These are phyloP conservation scores for Rhytidhysteron rufulum DNA, from an alignment of 2,329 filamentous ascomycete genomes.

Conservation along the genomic window DNA sequence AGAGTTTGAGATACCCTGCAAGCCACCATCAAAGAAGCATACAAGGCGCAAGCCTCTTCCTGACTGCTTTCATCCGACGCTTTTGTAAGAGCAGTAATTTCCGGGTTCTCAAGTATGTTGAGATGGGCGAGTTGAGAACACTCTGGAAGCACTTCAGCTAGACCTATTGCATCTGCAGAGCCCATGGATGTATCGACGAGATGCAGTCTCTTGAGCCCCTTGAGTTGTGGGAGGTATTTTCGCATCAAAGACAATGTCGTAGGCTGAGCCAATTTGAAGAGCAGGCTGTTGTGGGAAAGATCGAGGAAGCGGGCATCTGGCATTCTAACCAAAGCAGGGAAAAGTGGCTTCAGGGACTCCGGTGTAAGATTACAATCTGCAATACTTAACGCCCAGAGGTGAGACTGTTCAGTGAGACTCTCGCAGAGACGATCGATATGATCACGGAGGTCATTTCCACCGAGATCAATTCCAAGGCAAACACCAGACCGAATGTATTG, in stretches of 20 bases:
- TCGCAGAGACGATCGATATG: slow-evolving; percentile 47
- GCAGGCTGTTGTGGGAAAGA: slow-evolving; percentile 78
- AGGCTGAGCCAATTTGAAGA: slow-evolving; percentile 67
- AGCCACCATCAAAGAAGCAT: slow-evolving; percentile 85
- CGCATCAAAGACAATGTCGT: slow-evolving; percentile 71
- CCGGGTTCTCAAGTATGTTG: slow-evolving; percentile 77
- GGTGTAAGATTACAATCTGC: slow-evolving; percentile 80
- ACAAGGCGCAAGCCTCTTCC: slow-evolving; percentile 91
- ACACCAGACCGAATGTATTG: slow-evolving; percentile 70
- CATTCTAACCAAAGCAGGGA: slow-evolving; percentile 69
- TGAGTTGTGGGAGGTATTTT: slow-evolving; percentile 79
- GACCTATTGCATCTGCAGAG: slow-evolving; percentile 81
- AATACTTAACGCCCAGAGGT: slow-evolving; percentile 77
- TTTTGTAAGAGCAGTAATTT: slow-evolving; percentile 65
- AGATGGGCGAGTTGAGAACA: slow-evolving; percentile 77
- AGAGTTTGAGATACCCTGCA: slow-evolving; percentile 78
- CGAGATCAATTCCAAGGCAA: slow-evolving; percentile 85
- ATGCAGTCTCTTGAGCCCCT: slow-evolving; percentile 76
- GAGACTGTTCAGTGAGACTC: slow-evolving; percentile 39
- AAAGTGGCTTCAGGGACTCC: slow-evolving; percentile 65
- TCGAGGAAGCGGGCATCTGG: slow-evolving; percentile 82
- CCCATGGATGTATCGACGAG: slow-evolving; percentile 79
- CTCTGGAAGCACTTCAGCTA: slow-evolving; percentile 88
- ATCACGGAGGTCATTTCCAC: slow-evolving; percentile 69
- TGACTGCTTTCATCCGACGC: slow-evolving; percentile 75